Evolutionary conservation across 257 asterid genomes (phyloP).

Genomic region (Echites panduratus): DNA sequence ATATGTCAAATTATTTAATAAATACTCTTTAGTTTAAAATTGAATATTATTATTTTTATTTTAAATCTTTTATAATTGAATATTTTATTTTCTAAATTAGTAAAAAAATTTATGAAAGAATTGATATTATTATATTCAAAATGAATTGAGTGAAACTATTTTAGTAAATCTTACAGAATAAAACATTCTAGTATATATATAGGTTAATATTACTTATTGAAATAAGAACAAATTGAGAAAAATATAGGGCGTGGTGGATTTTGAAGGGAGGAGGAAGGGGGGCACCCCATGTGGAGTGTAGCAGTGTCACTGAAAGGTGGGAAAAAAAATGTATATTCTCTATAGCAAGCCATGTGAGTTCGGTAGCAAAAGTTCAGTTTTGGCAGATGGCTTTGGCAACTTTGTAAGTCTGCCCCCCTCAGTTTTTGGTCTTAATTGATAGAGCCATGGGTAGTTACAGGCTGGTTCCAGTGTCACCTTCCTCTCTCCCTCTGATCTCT

Average conservation of each 20-base stretch:
- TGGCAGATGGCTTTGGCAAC: slow-evolving; percentile 21
- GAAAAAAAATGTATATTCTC: background rate
- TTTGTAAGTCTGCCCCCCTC: background rate
- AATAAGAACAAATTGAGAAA: background rate
- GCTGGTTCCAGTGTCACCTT: slow-evolving; percentile 9
- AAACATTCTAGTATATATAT: no score
- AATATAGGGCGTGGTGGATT: background rate
- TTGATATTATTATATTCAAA: background rate
- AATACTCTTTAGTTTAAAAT: no score
- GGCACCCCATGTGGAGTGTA: slow-evolving; percentile 26
- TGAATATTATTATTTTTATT: no score
- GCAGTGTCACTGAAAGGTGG: slow-evolving; percentile 19
- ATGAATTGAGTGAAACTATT: no score
- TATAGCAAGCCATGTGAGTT: slow-evolving; percentile 29
- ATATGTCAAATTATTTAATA: slow-evolving; percentile 10
- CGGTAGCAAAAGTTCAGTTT: slow-evolving; percentile 24
- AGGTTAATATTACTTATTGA: background rate
- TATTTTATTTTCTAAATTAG: no score
- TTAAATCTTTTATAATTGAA: no score
- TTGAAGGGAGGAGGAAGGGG: background rate
- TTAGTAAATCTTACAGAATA: no score
- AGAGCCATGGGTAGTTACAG: slow-evolving; percentile 21
- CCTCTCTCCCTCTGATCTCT: slow-evolving; percentile 4
- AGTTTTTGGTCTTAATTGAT: background rate
- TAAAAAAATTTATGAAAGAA: no score